These are phyloP conservation scores for Pyrus betulifolia DNA, from an alignment of 306 rosid genomes.

Conservation along the genomic window DNA sequence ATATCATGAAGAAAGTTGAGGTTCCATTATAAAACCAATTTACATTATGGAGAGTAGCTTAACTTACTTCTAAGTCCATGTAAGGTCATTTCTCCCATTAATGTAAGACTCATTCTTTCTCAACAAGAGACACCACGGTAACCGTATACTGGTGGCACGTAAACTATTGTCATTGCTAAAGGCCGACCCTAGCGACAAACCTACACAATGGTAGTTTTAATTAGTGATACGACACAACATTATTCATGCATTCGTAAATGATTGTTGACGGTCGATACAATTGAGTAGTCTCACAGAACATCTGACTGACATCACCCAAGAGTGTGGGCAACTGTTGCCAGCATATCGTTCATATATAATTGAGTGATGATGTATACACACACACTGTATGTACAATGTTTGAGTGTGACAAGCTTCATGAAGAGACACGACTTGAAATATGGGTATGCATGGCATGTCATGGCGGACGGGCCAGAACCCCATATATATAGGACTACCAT, in stretches of 20 bases:
- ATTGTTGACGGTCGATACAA: not conserved
- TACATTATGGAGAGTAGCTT: too few relatives aligned
- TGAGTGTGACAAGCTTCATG: not conserved
- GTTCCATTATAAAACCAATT: too few relatives aligned
- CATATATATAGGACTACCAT: not conserved
- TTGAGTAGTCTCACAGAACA: not conserved
- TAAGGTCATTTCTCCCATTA: accelerated
- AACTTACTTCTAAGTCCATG: too few relatives aligned
- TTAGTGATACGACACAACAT: not conserved
- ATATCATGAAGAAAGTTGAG: too few relatives aligned
- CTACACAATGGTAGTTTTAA: too few relatives aligned
- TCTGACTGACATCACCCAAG: not conserved
- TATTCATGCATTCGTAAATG: not conserved
- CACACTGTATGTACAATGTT: not conserved
- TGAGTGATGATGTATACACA: not conserved
- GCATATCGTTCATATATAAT: not conserved
- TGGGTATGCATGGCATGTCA: not conserved
- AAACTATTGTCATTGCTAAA: too few relatives aligned
- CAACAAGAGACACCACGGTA: too few relatives aligned
- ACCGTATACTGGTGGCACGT: too few relatives aligned
- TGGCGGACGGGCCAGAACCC: not conserved
- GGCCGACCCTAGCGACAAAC: too few relatives aligned
- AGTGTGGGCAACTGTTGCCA: not conserved
- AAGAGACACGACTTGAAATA: not conserved
- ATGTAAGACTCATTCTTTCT: too few relatives aligned